phyloP scores from a whole-genome alignment of 176 grass and related monocot genomes.

The Pontederia crassipes region DNA sequence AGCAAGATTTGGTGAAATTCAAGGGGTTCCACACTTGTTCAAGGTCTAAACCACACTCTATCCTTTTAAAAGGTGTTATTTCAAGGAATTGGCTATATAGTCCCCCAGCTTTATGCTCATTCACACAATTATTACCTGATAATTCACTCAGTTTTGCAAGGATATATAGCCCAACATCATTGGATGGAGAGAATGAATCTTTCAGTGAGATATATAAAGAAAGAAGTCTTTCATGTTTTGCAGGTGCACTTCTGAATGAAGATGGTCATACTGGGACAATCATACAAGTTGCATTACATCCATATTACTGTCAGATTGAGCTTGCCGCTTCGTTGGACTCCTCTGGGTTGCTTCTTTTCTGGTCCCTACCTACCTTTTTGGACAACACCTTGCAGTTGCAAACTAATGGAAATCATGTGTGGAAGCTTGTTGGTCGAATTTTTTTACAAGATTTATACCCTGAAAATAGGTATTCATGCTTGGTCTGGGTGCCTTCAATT shows the following conservation, averaged over 20 bases:
- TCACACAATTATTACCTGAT: constrained; percentile 64
- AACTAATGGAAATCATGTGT: constrained; percentile 43
- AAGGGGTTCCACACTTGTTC: constrained; percentile 14
- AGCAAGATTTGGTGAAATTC: constrained; percentile 29
- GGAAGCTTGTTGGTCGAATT: constrained; percentile 58
- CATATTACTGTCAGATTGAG: constrained; percentile 49
- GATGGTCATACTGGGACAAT: constrained; percentile 62
- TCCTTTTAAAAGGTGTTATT: constrained; percentile 54
- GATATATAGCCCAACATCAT: constrained; percentile 29
- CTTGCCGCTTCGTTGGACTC: constrained; percentile 90
- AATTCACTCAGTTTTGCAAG: constrained; percentile 39
- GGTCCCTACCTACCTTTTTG: constrained; percentile 76
- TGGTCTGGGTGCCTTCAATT: constrained; percentile 76
- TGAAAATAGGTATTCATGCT: constrained; percentile 54
- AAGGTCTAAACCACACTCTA: constrained; percentile 21
- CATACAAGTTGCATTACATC: constrained; percentile 56
- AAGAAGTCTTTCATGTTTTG: constrained; percentile 29
- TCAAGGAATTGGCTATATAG: constrained; percentile 51
- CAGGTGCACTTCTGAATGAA: constrained; percentile 38
- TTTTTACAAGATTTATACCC: constrained; percentile 33
- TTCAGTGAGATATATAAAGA: constrained; percentile 29
- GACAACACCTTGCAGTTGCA: constrained; percentile 41
- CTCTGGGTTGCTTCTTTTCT: constrained; percentile 55
- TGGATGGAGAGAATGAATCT: constrained; percentile 27
- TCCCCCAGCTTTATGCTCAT: constrained; percentile 58